Percentiles rank a stretch among this genome's conserved stretches.
phyloP scores from a whole-genome alignment of 2,329 filamentous ascomycete species.

The Hymenoscyphus repandus region DNA sequence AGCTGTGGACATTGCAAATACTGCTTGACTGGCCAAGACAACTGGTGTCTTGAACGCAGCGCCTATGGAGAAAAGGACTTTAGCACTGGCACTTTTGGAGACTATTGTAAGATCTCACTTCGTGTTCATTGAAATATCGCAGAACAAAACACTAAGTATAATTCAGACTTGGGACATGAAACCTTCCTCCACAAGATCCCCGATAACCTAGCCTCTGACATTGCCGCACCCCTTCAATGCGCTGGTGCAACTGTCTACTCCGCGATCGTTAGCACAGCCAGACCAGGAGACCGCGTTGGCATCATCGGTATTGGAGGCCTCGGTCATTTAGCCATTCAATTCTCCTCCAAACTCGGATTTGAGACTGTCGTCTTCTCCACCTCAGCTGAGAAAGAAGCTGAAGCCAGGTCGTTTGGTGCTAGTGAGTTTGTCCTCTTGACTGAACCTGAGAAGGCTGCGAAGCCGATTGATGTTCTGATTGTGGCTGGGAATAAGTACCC shows the following conservation, averaged over 20 bases:
- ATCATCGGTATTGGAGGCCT: conserved; percentile 53
- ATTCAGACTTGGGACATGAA: conserved; percentile 37
- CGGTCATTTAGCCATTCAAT: conserved; percentile 57
- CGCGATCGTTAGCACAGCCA: conserved; percentile 23
- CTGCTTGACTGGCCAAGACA: conserved; percentile 39
- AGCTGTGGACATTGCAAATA: conserved; percentile 39
- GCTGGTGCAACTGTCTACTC: conserved; percentile 40
- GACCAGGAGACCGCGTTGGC: conserved; percentile 26
- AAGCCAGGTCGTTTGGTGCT: conserved; percentile 56
- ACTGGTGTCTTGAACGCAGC: conserved; percentile 36
- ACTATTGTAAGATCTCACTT: conserved; percentile 30
- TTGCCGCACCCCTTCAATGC: conserved; percentile 41
- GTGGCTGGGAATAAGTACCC: conserved; percentile 28
- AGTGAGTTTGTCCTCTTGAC: conserved; percentile 36
- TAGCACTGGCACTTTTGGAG: conserved; percentile 44
- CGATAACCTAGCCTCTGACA: conserved; percentile 29
- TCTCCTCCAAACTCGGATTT: conserved; percentile 54
- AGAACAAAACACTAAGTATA: neutral
- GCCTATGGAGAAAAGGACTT: conserved; percentile 35
- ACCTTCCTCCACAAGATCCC: conserved; percentile 37
- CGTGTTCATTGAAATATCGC: neutral
- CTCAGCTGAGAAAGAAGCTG: conserved; percentile 48
- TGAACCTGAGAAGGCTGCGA: conserved; percentile 14
- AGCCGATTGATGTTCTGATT: conserved; percentile 20
- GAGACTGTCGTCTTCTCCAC: conserved; percentile 50